Percentiles rank a stretch among this genome's conserved stretches.
phyloP scores from a whole-genome alignment of 768 basidiomycete genomes.

The Lactarius sp. region DNA sequence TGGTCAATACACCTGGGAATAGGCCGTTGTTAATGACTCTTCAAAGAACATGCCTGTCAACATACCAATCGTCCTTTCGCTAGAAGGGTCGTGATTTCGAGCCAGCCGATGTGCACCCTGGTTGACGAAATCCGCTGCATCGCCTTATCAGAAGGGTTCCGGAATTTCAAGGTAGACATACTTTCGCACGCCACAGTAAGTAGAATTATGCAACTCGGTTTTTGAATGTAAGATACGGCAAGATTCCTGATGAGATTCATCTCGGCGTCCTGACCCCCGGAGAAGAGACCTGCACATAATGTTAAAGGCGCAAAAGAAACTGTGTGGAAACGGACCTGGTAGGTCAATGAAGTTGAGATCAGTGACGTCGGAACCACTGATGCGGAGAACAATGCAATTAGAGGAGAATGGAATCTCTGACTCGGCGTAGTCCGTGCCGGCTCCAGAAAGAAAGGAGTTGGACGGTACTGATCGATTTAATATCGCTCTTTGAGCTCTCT shows the following conservation, averaged over 20 bases:
- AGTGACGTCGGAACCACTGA: conserved; percentile 36
- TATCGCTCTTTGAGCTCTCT: conserved; percentile 61
- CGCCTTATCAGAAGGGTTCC: neutral
- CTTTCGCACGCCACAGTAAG: conserved; percentile 63
- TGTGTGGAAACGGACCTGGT: conserved; percentile 32
- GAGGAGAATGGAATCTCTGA: conserved; percentile 34
- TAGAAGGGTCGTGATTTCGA: conserved; percentile 52
- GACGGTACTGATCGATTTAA: conserved; percentile 45
- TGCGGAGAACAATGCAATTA: conserved; percentile 37
- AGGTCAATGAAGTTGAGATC: conserved; percentile 42
- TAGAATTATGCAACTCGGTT: conserved; percentile 60
- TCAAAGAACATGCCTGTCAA: neutral
- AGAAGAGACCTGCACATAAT: conserved; percentile 49
- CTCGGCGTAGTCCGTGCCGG: conserved; percentile 30
- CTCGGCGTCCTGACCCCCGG: conserved; percentile 39
- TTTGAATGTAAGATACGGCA: conserved; percentile 54
- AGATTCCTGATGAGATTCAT: conserved; percentile 57
- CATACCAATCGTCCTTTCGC: conserved; percentile 68
- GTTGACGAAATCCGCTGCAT: conserved; percentile 71
- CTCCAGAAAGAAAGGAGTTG: conserved; percentile 38
- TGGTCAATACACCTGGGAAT: conserved; percentile 17
- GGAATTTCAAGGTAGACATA: conserved; percentile 30
- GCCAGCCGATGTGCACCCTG: conserved; percentile 70
- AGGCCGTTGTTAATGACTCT: neutral
- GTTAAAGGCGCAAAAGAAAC: neutral